Evolutionary conservation across 2,329 filamentous ascomycete species (phyloP).

Genomic region (Epichloe brachyelytri): DNA sequence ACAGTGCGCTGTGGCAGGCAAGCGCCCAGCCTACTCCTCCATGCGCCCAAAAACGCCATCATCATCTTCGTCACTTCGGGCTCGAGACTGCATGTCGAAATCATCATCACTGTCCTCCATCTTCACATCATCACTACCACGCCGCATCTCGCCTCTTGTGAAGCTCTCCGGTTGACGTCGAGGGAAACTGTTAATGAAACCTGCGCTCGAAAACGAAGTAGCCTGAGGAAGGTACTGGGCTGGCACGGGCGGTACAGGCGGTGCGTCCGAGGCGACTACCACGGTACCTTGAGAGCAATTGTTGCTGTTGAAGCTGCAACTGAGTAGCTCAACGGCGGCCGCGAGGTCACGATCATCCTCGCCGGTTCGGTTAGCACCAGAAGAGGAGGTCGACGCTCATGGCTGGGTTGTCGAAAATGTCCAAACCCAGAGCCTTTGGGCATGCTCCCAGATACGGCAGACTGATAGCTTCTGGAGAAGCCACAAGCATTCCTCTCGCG

Average conservation of each 20-base stretch:
- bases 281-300: slow-evolving; percentile 50
- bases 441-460: slow-evolving; percentile 40
- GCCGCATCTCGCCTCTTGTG: slow-evolving; percentile 43
- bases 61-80: slow-evolving; percentile 75
- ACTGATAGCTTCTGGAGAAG: slow-evolving; percentile 73
- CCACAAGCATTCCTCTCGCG: slow-evolving; percentile 43
- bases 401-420: slow-evolving; percentile 61
- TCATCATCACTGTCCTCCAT: slow-evolving; percentile 60
- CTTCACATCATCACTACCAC: slow-evolving; percentile 45
- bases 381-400: slow-evolving; percentile 66
- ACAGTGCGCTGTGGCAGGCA: neutral
- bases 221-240: slow-evolving; percentile 60
- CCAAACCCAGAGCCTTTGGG: slow-evolving; percentile 31
- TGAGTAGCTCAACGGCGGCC: slow-evolving; percentile 78
- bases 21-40: slow-evolving; percentile 55
- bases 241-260: slow-evolving; percentile 78
- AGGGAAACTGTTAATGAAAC: slow-evolving; percentile 51
- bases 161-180: slow-evolving; percentile 51
- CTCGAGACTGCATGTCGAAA: slow-evolving; percentile 45
- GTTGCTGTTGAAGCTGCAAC: slow-evolving; percentile 78
- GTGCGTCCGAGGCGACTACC: slow-evolving; percentile 57
- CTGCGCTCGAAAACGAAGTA: slow-evolving; percentile 41
- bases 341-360: slow-evolving; percentile 81
- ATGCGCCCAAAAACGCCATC: slow-evolving; percentile 93
- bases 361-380: slow-evolving; percentile 60